Evolutionary conservation across 1,284 basidiomycete genomes (phyloP).

Genomic region (Ceratobasidium sp.): DNA sequence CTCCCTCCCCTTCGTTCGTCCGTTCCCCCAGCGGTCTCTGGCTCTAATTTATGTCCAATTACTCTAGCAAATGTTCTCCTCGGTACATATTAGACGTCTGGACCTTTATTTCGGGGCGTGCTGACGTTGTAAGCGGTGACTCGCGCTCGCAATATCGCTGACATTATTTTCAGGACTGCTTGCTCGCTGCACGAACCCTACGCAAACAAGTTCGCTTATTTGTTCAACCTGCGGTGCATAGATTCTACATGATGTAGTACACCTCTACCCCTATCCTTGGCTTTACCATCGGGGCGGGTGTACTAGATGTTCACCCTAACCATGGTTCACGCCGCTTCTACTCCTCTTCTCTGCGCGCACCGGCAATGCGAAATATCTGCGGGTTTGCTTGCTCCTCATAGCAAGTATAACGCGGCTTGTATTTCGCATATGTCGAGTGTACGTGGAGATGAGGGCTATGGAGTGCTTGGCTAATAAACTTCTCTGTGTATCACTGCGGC

Average conservation of each 20-base stretch:
- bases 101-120: neutral
- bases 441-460: conserved; percentile 25
- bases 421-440: conserved; percentile 46
- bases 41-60: neutral
- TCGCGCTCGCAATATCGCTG: neutral
- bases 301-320: neutral
- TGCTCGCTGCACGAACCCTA: neutral
- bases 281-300: neutral
- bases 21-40: neutral
- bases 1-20: neutral
- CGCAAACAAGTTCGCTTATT: too few species aligned
- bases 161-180: neutral
- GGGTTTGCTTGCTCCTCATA: conserved; percentile 29
- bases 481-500: neutral
- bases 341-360: conserved; percentile 31
- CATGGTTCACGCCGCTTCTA: neutral
- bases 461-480: neutral
- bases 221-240: too few species aligned
- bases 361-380: conserved; percentile 28
- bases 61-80: neutral
- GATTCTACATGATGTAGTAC: too few species aligned
- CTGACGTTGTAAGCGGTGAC: neutral
- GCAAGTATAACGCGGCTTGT: conserved; percentile 7
- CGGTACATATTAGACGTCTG: neutral
- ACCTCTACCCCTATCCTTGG: too few species aligned